Base-by-base conservation (phyloP, 345 rosid species). In the Zanthoxylum bungeanum region DNA sequence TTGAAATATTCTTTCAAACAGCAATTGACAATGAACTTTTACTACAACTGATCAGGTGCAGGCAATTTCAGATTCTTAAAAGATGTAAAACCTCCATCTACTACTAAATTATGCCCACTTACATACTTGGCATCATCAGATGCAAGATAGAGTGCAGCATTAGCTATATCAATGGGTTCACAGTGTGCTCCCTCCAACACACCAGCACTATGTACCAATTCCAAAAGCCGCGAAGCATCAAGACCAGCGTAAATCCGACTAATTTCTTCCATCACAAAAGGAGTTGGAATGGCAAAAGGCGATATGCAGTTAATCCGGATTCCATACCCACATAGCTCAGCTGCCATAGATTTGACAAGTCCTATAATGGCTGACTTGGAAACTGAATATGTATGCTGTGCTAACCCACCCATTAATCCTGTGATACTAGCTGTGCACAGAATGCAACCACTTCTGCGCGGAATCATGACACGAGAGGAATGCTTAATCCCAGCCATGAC, bases 41-140 rank as follows among this genome's bases (percentile, higher is more conserved):
- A 73, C 51, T 68, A 53, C 72, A 79, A 72, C 75, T 87, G 68
- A 71, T 79, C 80, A 12, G 90, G 87, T 60, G 81, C 68, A 61
- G 91, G 91, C 21, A 93, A 71, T 28, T 19, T 57, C 60, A 89
- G 36, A 62, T 42, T 80, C 81, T 89, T 93, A 70, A 88, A 80
- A 42, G 74, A 72, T 22, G 97, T 90, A 78, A 91, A 87, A 14
- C 97, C 98, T 76, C 98, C 98, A 76, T 94, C 98, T 8, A 94
- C 91, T 64, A 89, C 92, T 76, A 94, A 73, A 70, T 94, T 94
- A 78, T 90, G 97, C 19, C 95, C 98, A 42, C 79, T 89, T 8
- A 93, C 89, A 49, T 89, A 93, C 80, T 89, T 91, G 5, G 98
- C 91, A 74, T 88, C 97, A 46, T 85, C 92, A 0, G 97, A 90